These are phyloP conservation scores for Kwoniella shandongensis DNA, from an alignment of 768 basidiomycete genomes.

Conservation along the genomic window DNA sequence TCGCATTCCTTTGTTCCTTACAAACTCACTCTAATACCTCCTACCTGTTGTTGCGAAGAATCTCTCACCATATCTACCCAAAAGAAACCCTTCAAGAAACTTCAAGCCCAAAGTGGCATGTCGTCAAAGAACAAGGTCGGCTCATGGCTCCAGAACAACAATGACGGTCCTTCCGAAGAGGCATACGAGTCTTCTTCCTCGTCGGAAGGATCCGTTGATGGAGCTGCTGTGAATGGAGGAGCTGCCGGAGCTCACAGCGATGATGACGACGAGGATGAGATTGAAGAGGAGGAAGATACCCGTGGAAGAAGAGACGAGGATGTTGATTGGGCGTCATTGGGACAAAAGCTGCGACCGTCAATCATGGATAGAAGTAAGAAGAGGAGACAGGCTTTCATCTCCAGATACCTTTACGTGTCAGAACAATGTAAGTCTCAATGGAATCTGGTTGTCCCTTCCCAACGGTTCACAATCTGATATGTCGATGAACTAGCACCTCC, in stretches of 20 bases:
- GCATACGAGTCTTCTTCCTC: conserved; percentile 34
- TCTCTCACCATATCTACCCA: conserved; percentile 29
- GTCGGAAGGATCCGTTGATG: conserved; percentile 12
- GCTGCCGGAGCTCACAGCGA: conserved; percentile 1
- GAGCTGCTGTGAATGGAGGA: conserved; percentile 7
- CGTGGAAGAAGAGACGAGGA: conserved; percentile 21
- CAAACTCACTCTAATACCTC: conserved; percentile 4
- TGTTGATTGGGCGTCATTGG: conserved; percentile 39
- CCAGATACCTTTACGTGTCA: conserved; percentile 32
- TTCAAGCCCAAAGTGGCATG: conserved; percentile 37
- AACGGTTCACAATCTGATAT: too few relatives aligned
- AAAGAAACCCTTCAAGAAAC: conserved; percentile 34
- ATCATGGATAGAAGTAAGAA: conserved; percentile 36
- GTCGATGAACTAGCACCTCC: conserved; percentile 36
- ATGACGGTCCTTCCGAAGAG: conserved; percentile 23
- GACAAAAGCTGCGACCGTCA: conserved; percentile 23
- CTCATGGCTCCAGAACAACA: conserved; percentile 42
- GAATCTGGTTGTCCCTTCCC: too few relatives aligned
- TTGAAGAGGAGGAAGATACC: conserved; percentile 6
- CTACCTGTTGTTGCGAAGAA: neutral
- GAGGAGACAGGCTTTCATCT: conserved; percentile 37
- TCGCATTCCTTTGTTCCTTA: neutral
- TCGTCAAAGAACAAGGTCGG: conserved; percentile 43
- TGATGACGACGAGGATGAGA: conserved; percentile 23
- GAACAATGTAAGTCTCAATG: conserved; percentile 33